Evolutionary conservation across 768 basidiomycete genomes (phyloP), one percentile per base, ranked within the genome.

Genomic region (Trametopsis cervina): DNA sequence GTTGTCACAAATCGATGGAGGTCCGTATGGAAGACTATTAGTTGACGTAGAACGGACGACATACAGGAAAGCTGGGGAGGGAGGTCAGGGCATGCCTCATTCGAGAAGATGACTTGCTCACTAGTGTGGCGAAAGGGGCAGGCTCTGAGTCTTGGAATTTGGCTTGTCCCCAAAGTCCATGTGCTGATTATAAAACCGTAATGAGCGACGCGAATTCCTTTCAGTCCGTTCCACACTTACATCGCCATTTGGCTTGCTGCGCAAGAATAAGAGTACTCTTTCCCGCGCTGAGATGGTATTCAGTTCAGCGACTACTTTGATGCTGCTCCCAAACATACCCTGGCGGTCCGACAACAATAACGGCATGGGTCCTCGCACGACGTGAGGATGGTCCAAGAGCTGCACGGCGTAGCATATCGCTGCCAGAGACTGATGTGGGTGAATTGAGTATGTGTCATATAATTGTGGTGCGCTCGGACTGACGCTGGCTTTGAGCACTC

Each of bases 121-220:
- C 79, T 56, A 88, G 60, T 0, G 82, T 79, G 12, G 80, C 72
- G 59, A 85, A 88, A 13, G 85, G 85, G 3, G 83, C 80, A 2
- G 81, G 76, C 46, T 82, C 78, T 4, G 72, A 69, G 42, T 68
- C 75, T 54, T 83, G 78, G 52, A 85, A 85, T 63, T 85, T 85
- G 5, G 83, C 83, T 53, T 85, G 83, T 12, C 83, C 84, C 84
- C 84, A 87, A 4, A 85, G 70, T 3, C 84, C 84, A 54, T 84
- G 82, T 12, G 65, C 65, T 65, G 41, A 0, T 2, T 36, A 51
- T 10, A n/a, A n/a, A n/a, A n/a, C n/a, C n/a, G 12, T 36, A 2
- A 12, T 49, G 17, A 54, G 43, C 7, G 3, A 33, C 29, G 15
- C n/a, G 29, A 7, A 33, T 33, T 15, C 29, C 29, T 33, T 33